Evolutionary conservation across 2,329 filamentous ascomycete genomes (phyloP).

Genomic region (Sarocladium brachiariae): DNA sequence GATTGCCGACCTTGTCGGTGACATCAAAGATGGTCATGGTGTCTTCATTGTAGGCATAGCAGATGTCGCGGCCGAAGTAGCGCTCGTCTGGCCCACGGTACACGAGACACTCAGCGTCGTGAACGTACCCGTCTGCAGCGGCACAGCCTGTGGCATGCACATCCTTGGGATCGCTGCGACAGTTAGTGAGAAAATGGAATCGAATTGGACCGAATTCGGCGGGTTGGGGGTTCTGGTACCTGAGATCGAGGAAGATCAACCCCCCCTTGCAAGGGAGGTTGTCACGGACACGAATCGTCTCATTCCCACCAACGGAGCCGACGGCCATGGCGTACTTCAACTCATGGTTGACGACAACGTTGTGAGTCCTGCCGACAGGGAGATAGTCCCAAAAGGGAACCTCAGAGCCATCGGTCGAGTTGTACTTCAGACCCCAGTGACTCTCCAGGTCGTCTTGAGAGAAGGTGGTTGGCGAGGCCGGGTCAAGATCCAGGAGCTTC

Average conservation of each 20-base stretch:
- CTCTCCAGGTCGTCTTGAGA: conserved; percentile 23
- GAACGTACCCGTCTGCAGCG: conserved; percentile 42
- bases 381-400: conserved; percentile 13
- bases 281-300: conserved; percentile 13
- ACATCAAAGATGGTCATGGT: conserved; percentile 40
- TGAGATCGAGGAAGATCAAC: conserved; percentile 48
- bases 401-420: conserved; percentile 11
- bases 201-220: background rate
- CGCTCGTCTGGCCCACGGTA: conserved; percentile 41
- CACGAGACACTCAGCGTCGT: conserved; percentile 46
- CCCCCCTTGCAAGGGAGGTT: conserved; percentile 34
- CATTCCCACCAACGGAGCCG: conserved; percentile 29
- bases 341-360: conserved; percentile 44
- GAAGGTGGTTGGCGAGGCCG: conserved; percentile 27
- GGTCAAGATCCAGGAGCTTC: conserved; percentile 39
- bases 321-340: conserved; percentile 31
- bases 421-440: conserved; percentile 18
- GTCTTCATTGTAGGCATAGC: conserved; percentile 30
- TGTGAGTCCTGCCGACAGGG: conserved; percentile 39
- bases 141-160: conserved; percentile 44
- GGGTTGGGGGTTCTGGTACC: too few relatives aligned
- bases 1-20: conserved; percentile 35
- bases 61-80: conserved; percentile 30
- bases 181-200: background rate
- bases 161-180: conserved; percentile 35